These are phyloP conservation scores for Coemansia sp. DNA, from an alignment of 192 early-diverging fungal genomes.

Conservation along the genomic window DNA sequence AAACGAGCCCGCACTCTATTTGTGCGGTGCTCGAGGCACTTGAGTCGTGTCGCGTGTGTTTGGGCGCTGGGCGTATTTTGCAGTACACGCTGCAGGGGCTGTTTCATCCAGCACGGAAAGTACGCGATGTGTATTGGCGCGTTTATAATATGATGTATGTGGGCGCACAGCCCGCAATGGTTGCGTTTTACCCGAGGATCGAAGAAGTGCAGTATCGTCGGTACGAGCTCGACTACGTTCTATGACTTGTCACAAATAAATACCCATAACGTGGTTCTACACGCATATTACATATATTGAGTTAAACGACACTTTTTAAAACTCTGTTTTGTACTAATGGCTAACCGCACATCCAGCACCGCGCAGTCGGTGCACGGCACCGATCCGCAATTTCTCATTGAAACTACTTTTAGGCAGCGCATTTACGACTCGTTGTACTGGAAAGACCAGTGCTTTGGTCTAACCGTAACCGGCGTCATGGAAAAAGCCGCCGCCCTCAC, in stretches of 20 bases:
- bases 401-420: conserved; percentile 87
- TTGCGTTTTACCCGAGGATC: conserved; percentile 88
- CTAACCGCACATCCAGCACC: conserved; percentile 69
- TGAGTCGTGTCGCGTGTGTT: conserved; percentile 85
- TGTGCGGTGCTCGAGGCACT: conserved; percentile 97
- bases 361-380: conserved; percentile 79
- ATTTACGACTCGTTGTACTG: conserved; percentile 94
- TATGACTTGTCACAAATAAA: conserved; percentile 26
- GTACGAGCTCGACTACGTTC: conserved; percentile 77
- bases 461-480: conserved; percentile 86
- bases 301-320: too few species aligned
- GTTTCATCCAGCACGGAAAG: conserved; percentile 95
- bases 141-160: conserved; percentile 97
- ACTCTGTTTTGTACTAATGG: conserved; percentile 39
- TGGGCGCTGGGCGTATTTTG: conserved; percentile 82
- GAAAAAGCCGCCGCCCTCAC: conserved; percentile 79
- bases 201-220: conserved; percentile 83
- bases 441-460: conserved; percentile 96
- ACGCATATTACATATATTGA: too few species aligned
- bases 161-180: conserved; percentile 83
- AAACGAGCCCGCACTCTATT: conserved; percentile 94
- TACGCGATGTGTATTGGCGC: conserved; percentile 98
- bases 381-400: conserved; percentile 91
- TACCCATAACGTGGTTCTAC: too few species aligned
- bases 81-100: conserved; percentile 91